These are phyloP conservation scores for Danielozyma ontarioensis DNA, from an alignment of 805 yeast species.

Conservation along the genomic window DNA sequence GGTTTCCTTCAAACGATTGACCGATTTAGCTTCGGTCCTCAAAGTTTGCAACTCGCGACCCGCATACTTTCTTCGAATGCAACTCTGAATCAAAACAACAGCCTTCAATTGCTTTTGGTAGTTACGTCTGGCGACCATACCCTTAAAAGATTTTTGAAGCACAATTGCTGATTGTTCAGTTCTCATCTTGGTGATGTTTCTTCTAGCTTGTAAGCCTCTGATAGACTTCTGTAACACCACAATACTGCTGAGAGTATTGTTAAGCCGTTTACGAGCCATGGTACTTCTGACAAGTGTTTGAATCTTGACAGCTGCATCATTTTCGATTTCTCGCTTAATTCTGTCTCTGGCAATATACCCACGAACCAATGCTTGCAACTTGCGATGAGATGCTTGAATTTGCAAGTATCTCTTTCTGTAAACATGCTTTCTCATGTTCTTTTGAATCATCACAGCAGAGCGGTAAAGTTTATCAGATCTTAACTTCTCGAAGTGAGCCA, in stretches of 20 bases:
- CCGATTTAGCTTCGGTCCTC: constrained; percentile 88
- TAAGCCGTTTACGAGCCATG: constrained; percentile 38
- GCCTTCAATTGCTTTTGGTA: constrained; percentile 46
- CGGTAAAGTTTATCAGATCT: constrained; percentile 72
- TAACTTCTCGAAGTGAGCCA: constrained; percentile 83
- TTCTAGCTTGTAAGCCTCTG: constrained; percentile 53
- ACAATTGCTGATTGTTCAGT: constrained; percentile 59
- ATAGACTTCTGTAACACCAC: constrained; percentile 42
- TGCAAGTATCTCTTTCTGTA: constrained; percentile 59
- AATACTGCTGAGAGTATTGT: constrained; percentile 31
- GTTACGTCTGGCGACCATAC: constrained; percentile 53
- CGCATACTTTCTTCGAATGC: constrained; percentile 74
- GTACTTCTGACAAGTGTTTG: constrained; percentile 65
- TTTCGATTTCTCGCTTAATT: constrained; percentile 51
- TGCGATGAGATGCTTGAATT: constrained; percentile 47
- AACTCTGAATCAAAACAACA: constrained; percentile 69
- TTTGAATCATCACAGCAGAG: constrained; percentile 83
- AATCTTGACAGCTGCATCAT: constrained; percentile 58
- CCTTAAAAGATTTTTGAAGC: constrained; percentile 73
- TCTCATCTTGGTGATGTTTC: constrained; percentile 43
- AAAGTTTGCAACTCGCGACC: constrained; percentile 54
- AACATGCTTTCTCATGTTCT: constrained; percentile 62
- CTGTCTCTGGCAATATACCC: constrained; percentile 57
- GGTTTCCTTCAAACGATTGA: constrained; percentile 82
- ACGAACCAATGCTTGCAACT: constrained; percentile 57